Conservation (phyloP, 1,284 basidiomycete species). For the Pseudozyma pruni region DNA sequence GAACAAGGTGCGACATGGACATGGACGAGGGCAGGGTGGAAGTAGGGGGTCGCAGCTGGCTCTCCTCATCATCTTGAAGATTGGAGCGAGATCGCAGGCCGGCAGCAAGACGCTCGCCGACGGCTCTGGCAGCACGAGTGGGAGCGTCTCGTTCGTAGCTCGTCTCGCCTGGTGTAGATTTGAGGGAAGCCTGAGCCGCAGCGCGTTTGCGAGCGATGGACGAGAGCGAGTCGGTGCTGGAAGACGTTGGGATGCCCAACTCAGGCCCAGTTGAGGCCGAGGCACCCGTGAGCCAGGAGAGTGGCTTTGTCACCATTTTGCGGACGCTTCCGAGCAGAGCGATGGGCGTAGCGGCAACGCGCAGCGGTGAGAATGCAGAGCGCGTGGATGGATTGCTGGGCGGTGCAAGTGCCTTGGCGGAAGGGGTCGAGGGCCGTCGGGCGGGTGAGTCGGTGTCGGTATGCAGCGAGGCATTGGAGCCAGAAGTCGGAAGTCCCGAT, state of each 20-base stretch:
- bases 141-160: constrained; percentile 32
- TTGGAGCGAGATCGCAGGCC: constrained; percentile 39
- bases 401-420: constrained; percentile 30
- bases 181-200: constrained; percentile 26
- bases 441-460: constrained; percentile 19
- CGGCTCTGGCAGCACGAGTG: constrained; percentile 44
- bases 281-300: constrained; percentile 49
- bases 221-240: constrained; percentile 46
- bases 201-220: constrained; percentile 42
- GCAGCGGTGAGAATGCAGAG: constrained; percentile 42
- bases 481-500: constrained; percentile 12
- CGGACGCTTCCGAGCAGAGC: constrained; percentile 50
- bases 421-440: constrained; percentile 19
- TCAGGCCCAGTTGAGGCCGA: constrained; percentile 26
- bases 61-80: constrained; percentile 39
- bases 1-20: constrained; percentile 32
- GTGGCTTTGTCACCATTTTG: constrained; percentile 49
- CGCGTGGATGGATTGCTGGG: constrained; percentile 14
- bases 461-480: constrained; percentile 18
- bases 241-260: constrained; percentile 41
- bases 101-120: constrained; percentile 46
- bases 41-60: constrained; percentile 25
- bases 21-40: constrained; percentile 18
- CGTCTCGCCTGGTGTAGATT: constrained; percentile 5
- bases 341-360: constrained; percentile 43